Evolutionary conservation across 2,329 filamentous ascomycete species (phyloP), one percentile per base, ranked within the genome.

Genomic region (Pseudogymnoascus sp.): DNA sequence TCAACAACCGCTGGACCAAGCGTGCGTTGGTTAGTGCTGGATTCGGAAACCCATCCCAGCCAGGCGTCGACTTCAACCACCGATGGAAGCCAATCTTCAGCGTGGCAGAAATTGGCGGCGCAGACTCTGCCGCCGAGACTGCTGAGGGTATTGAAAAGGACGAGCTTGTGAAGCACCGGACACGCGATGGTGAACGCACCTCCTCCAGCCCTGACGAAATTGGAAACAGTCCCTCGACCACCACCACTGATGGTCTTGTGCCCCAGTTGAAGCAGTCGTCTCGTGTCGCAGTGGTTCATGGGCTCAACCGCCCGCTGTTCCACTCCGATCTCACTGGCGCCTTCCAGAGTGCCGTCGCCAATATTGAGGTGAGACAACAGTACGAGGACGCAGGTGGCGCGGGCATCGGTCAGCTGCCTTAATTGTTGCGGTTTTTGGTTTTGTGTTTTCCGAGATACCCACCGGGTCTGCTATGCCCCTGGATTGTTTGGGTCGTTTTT

Each of bases 31-130:
- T 88, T 3, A 86, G 90, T 1, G 93, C 90, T 23, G 93, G 93
- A 11, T 98, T 98, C 72, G 93, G 93, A 1, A 92, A 89, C 73
- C 92, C 92, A 2, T 85, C 86, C 0, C 75, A 74, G 6, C 78
- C 76, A 63, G 74, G 72, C 13, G 81, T 79, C 65, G 81, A 78
- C 1, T 75, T 80, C 6, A 83, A 84, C 69, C 81, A 85, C 67
- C 84, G 90, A 65, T 98, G 93, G 93, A 93, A 91, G 74, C 90
- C 92, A n/a, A 92, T 98, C 68, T 98, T 96, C 80, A 92, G 86
- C 72, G 92, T 98, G 21, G 91, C 93, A 1, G 92, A 96, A 73
- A 86, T 96, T 68, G 86, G 91, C 67, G 89, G 92, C 19, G 79
- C 80, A 4, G 78, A 86, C 62, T 90, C 88, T 4, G 90, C 90